Base-by-base conservation (phyloP, 176 grass and related monocot species). In the Cymbopogon citratus region DNA sequence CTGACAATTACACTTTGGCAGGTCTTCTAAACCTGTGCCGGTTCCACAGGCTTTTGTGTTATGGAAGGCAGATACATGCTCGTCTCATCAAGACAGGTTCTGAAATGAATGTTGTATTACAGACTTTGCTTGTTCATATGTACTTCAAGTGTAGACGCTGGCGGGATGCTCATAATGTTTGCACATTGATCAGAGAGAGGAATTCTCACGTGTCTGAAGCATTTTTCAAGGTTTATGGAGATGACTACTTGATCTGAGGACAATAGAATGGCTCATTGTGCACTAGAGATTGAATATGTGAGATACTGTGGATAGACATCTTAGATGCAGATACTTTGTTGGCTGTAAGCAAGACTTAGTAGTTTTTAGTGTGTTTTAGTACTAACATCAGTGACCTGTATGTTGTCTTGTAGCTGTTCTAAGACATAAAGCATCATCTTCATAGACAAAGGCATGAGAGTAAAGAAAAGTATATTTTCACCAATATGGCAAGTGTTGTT, bases 71-170 rank as follows among this genome's bases (percentile, higher is more conserved):
- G 74, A 90, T 90, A 62, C 88, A 90, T 74, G 79, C 73, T 43
- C 84, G 57, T 52, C 79, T 90, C 38, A 83, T 90, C 18, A 90
- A 83, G 79, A 83, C 24, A 11, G 84, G 83, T 25, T 86, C 48
- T 86, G 83, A 90, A 14, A 86, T 57, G 39, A 90, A 90, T 71
- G 79, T 83, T 35, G 83, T 86, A 33, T 76, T 86, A 26, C 88
- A 90, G 74, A 90, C 88, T 60, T 73, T 86, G 54, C 83, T 90
- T 40, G 79, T 90, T 24, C 88, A 86, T 74, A 86, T 90, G 88
- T 90, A 90, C 82, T 76, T 74, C 88, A 90, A 72, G 38, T 90
- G 88, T 40, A 69, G 62, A 49, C 67, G 70, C 33, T 77, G 39
- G 88, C 60, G 51, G 6, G 74, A 86, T 6, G 88, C 84, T 68